Evolutionary conservation across 805 yeast genomes (phyloP).

Genomic region (Candida boleticola): DNA sequence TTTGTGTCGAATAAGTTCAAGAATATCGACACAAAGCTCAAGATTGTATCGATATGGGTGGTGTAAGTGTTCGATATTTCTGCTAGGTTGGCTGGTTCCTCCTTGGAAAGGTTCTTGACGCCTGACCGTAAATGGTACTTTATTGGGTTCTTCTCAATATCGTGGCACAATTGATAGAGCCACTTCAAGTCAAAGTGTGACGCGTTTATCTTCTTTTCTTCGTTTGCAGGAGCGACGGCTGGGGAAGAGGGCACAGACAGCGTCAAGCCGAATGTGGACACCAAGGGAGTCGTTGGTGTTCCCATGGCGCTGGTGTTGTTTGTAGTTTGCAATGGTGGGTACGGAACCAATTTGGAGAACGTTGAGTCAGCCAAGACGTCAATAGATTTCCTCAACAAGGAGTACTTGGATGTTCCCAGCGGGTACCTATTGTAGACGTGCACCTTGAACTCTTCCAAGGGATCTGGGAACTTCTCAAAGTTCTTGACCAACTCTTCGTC

Average conservation of each 20-base stretch:
- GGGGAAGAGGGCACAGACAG: background rate
- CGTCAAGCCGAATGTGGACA: background rate
- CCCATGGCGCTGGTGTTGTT: background rate
- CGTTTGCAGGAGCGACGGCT: background rate
- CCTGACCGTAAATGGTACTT: conserved; percentile 46
- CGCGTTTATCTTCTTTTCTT: background rate
- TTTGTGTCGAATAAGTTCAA: conserved; percentile 27
- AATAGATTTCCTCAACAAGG: conserved; percentile 39
- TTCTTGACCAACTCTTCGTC: conserved; percentile 23
- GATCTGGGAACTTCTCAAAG: conserved; percentile 43
- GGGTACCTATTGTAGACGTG: conserved; percentile 48
- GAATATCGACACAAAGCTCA: conserved; percentile 28
- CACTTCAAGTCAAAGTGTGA: conserved; percentile 24
- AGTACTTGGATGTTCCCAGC: conserved; percentile 50
- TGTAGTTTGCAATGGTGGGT: conserved; percentile 19
- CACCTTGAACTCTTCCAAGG: conserved; percentile 36
- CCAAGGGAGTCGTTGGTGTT: background rate
- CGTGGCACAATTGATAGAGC: conserved; percentile 40
- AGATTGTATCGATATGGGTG: conserved; percentile 16
- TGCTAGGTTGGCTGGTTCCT: conserved; percentile 31
- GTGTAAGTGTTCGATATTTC: conserved; percentile 27
- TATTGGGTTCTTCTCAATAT: conserved; percentile 47
- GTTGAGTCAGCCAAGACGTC: conserved; percentile 30
- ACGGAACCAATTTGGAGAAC: conserved; percentile 39
- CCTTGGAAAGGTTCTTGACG: conserved; percentile 28